These are phyloP conservation scores for Ophiostoma triangulosporum DNA, from an alignment of 2,329 filamentous ascomycete genomes.

Conservation along the genomic window DNA sequence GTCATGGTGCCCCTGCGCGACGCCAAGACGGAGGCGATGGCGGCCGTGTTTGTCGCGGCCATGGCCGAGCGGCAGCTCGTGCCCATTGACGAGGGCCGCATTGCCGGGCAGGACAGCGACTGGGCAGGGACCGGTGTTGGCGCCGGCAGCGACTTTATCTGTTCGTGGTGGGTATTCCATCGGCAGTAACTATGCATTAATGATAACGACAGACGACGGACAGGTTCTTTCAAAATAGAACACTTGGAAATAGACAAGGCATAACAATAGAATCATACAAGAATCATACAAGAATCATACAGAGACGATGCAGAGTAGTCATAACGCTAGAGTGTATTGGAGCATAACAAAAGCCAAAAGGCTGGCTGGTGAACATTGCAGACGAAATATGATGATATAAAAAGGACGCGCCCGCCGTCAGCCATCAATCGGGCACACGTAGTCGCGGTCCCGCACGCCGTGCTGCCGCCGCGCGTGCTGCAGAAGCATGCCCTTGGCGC, in stretches of 20 bases:
- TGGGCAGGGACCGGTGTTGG: constrained; percentile 41
- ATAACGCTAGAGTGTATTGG: not conserved
- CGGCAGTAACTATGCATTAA: not conserved
- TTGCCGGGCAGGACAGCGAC: constrained; percentile 54
- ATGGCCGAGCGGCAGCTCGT: constrained; percentile 46
- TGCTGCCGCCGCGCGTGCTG: not conserved
- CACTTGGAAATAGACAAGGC: not conserved
- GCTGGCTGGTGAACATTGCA: not conserved
- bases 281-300: not conserved
- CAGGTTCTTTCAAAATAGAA: not conserved
- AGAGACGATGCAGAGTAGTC: too few species aligned
- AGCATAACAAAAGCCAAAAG: not conserved
- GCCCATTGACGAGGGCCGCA: constrained; percentile 45
- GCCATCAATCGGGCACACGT: constrained; percentile 44
- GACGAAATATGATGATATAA: not conserved
- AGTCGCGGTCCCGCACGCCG: constrained; percentile 29
- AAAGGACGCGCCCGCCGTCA: constrained; percentile 15
- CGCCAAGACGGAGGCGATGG: constrained; percentile 46
- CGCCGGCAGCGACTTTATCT: constrained; percentile 8
- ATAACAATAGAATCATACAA: not conserved
- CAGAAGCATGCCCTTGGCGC: not conserved
- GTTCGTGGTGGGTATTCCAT: constrained; percentile 13
- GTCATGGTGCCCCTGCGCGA: constrained; percentile 73
- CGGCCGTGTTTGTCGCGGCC: constrained; percentile 44
- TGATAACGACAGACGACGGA: not conserved